Base-by-base conservation (phyloP, 768 basidiomycete genomes). In the Agaricus bisporus region DNA sequence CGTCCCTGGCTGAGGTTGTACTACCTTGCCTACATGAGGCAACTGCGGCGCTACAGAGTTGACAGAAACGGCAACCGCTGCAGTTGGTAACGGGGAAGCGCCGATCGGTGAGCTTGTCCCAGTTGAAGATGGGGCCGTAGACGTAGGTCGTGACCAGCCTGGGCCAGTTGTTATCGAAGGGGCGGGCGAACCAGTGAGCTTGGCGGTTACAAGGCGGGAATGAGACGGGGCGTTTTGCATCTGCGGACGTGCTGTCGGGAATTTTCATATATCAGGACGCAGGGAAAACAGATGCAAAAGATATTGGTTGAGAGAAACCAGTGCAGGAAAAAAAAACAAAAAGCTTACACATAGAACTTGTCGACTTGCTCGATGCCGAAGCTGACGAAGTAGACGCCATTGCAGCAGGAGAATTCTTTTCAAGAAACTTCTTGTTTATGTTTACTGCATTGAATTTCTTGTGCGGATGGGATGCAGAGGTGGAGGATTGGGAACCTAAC, bases 371-470 rank as follows among this genome's bases (percentile, higher is more conserved):
- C 39, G 74, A 62, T 44, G 72, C 64, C 29, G 76, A 73, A 47
- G 66, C 65, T 18, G 78, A 68, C 25, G 76, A 70, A 46, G 73
- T 61, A 17, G 80, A 70, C 35, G 73, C 62, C 22, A 81, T 65
- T 22, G 83, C 74, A 39, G 82, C 73, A 41, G 84, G 68, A 5
- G 83, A 83, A 51, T 86, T 88, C 78, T 95, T 95, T 74, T 93
- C 89, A 41, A 98, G 74, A 69, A 98, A 98, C 70, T 91, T 92
- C 82, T 94, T 95, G 75, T 91, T 95, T 68, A 98, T 91, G 65
- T 92, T 93, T 58, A 92, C 82, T 26, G 91, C 82, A 65, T 76
- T 90, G 69, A 94, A 95, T 63, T 87, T 85, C 76, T 98, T 98
- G 28, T 81, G 79, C 58, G 82, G 85, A 1, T 79, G 78, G 49